A percentile compares a stretch with the other conserved stretches of the same genome.
Conservation (phyloP, 371 early-diverging fungal species). For the Gilbertella persicaria region DNA sequence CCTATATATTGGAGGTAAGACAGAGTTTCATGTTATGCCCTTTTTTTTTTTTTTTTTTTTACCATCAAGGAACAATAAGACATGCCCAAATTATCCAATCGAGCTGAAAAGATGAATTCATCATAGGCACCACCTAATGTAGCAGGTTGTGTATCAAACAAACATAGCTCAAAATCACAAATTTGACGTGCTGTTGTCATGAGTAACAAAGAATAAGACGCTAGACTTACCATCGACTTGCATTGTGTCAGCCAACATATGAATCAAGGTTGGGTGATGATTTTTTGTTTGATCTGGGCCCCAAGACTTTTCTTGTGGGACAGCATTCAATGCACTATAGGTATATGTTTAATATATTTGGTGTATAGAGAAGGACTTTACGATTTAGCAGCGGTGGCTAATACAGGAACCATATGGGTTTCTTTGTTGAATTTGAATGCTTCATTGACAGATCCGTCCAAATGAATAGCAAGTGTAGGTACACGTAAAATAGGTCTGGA, state of each 20-base stretch:
- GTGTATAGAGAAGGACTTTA: conserved; percentile 51
- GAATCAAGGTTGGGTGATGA: conserved; percentile 82
- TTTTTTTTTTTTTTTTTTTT: conserved; percentile 6
- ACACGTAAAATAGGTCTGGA: conserved; percentile 90
- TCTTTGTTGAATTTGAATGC: conserved; percentile 40
- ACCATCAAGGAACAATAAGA: conserved; percentile 91
- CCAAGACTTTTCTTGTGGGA: conserved; percentile 32
- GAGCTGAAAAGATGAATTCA: conserved; percentile 92
- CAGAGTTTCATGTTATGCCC: conserved; percentile 11
- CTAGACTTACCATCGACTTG: conserved; percentile 57
- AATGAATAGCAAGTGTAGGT: conserved; percentile 96
- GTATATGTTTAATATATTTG: conserved; percentile 62
- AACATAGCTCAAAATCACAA: conserved; percentile 92
- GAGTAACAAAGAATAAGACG: no score
- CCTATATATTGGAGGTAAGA: conserved; percentile 70
- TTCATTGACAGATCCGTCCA: conserved; percentile 80
- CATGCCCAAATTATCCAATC: conserved; percentile 95
- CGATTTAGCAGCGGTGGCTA: conserved; percentile 78
- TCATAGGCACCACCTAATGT: conserved; percentile 85
- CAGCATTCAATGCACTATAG: conserved; percentile 20
- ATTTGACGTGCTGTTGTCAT: conserved; percentile 65
- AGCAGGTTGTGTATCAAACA: conserved; percentile 79
- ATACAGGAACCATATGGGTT: conserved; percentile 65
- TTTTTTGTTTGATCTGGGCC: conserved; percentile 36
- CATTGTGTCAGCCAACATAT: conserved; percentile 76